These are phyloP conservation scores for Artomyces pyxidatus DNA, from an alignment of 768 basidiomycete genomes.

Conservation along the genomic window DNA sequence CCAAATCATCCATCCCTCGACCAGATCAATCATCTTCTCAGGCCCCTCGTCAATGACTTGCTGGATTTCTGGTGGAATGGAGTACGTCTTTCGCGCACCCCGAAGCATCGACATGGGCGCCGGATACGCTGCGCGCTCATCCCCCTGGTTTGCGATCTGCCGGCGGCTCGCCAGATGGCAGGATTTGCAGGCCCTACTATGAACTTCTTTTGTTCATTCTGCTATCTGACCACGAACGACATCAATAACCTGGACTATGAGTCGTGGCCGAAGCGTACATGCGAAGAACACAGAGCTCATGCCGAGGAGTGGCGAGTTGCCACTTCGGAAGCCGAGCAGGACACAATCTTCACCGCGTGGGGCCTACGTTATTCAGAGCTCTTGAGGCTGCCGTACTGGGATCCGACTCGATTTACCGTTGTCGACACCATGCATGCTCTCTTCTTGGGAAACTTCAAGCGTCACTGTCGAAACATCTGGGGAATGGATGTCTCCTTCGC, in stretches of 20 bases:
- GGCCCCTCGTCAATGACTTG: constrained; percentile 29
- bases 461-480: constrained; percentile 12
- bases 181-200: neutral
- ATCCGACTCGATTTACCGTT: constrained; percentile 3
- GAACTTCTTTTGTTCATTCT: neutral
- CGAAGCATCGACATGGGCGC: neutral
- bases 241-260: neutral
- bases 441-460: constrained; percentile 10
- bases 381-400: constrained; percentile 19
- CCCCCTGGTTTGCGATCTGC: neutral
- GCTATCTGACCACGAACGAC: neutral
- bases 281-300: neutral
- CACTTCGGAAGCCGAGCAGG: neutral
- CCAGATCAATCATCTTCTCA: constrained; percentile 29
- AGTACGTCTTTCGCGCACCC: constrained; percentile 21
- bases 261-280: neutral
- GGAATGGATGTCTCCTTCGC: constrained; percentile 6
- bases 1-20: constrained; percentile 27
- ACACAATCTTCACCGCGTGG: constrained; percentile 7
- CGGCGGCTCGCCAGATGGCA: neutral
- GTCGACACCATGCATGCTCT: constrained; percentile 21
- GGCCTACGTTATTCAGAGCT: constrained; percentile 20
- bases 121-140: neutral
- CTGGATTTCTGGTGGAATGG: constrained; percentile 28
- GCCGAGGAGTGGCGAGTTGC: constrained; percentile 17